These are phyloP conservation scores for Priceomyces carsonii DNA, from an alignment of 805 yeast genomes.

Conservation along the genomic window DNA sequence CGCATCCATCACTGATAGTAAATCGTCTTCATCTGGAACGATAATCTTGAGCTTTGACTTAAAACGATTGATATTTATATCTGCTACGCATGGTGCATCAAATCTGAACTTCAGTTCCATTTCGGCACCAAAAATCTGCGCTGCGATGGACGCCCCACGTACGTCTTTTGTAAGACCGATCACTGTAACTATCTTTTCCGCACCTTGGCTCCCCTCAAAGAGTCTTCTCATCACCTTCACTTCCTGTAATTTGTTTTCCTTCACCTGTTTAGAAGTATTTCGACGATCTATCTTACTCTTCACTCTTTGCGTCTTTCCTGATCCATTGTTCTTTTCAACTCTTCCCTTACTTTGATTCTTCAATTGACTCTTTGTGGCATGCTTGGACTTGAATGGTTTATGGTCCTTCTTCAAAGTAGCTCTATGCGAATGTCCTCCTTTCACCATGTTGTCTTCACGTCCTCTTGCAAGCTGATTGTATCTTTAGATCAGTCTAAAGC, in stretches of 20 bases:
- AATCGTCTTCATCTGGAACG: constrained; percentile 65
- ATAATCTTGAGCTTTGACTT: constrained; percentile 74
- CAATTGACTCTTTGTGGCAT: constrained; percentile 83
- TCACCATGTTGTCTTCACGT: constrained; percentile 14
- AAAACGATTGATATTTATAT: constrained; percentile 60
- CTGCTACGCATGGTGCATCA: constrained; percentile 50
- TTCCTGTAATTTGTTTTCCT: constrained; percentile 66
- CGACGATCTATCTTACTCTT: constrained; percentile 64
- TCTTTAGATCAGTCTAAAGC: too few species aligned
- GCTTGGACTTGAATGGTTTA: constrained; percentile 89
- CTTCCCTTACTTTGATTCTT: constrained; percentile 84
- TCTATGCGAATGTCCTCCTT: constrained; percentile 75
- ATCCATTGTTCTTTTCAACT: constrained; percentile 60
- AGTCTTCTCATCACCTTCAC: constrained; percentile 61
- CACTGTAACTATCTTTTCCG: constrained; percentile 80
- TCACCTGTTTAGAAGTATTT: constrained; percentile 75
- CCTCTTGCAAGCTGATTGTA: background rate
- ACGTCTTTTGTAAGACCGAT: constrained; percentile 79
- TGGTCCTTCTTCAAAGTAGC: constrained; percentile 80
- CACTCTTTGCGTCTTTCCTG: constrained; percentile 39
- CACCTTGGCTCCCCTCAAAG: constrained; percentile 79
- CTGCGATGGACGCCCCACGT: constrained; percentile 54
- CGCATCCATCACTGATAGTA: constrained; percentile 76
- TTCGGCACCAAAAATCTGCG: constrained; percentile 45
- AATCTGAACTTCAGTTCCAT: constrained; percentile 28